phyloP scores from a whole-genome alignment of 2,329 filamentous ascomycete genomes.

The Exophiala sp. region DNA sequence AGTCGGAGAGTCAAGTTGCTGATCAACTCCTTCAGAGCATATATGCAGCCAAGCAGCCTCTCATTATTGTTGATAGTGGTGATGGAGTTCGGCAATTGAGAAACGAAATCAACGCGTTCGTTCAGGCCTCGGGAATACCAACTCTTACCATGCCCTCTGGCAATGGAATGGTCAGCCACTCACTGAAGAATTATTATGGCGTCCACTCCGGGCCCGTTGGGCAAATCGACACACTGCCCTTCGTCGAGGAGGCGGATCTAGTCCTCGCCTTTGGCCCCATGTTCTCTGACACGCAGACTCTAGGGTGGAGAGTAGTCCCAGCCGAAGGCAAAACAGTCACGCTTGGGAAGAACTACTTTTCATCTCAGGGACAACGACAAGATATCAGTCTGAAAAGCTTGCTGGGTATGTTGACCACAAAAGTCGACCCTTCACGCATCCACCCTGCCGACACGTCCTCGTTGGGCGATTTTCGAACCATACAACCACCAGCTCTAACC shows the following conservation, averaged over 20 bases:
- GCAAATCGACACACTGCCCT: constrained; percentile 47
- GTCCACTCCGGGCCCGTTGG: constrained; percentile 81
- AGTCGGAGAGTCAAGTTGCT: constrained; percentile 64
- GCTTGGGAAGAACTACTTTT: constrained; percentile 69
- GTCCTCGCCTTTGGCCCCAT: constrained; percentile 43
- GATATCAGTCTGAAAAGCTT: constrained; percentile 7
- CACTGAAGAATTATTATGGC: constrained; percentile 70
- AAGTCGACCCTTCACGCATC: not conserved
- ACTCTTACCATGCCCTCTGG: constrained; percentile 90
- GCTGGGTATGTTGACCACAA: not conserved
- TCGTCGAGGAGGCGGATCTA: constrained; percentile 40
- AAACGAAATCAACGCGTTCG: constrained; percentile 66
- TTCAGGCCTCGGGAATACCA: constrained; percentile 70
- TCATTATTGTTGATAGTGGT: constrained; percentile 80
- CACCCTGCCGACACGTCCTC: constrained; percentile 7
- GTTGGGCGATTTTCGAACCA: constrained; percentile 14
- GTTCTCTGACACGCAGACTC: constrained; percentile 49
- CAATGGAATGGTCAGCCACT: constrained; percentile 78
- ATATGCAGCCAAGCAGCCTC: constrained; percentile 66
- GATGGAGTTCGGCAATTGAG: constrained; percentile 73
- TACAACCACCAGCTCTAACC: constrained; percentile 12
- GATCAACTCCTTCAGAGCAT: constrained; percentile 72
- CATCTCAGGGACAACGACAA: constrained; percentile 57
- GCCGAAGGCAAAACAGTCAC: constrained; percentile 74
- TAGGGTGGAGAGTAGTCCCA: constrained; percentile 76